Base-by-base conservation (phyloP, 352 stramenopile species). In the Globisporangium parvum region DNA sequence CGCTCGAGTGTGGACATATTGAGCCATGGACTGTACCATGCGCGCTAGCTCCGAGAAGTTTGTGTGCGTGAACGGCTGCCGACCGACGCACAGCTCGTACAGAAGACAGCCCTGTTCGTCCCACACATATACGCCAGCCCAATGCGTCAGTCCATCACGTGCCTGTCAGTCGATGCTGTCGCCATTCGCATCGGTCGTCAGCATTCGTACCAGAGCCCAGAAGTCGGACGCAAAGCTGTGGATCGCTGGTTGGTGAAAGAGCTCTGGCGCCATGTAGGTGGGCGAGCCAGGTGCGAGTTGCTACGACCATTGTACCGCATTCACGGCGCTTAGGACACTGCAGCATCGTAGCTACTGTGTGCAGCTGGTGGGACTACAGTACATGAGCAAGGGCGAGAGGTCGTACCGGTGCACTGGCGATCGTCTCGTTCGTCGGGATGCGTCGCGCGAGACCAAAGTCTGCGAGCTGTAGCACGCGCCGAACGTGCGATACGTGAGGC, bases 241-340 rank as follows among this genome's bases (percentile, higher is more conserved):
- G 4, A 95, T 66, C 28, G 76, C 75, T 18, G 81, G 69, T 20
- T 90, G 71, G 8, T 89, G 75, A 58, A 97, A 97, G 28, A 98
- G 69, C 55, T 98, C 91, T 0, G 91, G 90, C 1, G 91, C 88
- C 89, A 97, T 97, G 65, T 97, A 98, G 55, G 88, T 87, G 0
- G 88, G 87, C 4, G 84, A 93, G 6, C 88, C 90, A 35, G 77
- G 70, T 15, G 67, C 70, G 51, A 91, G 67, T 71, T 88, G 42
- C 21, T 39, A 23, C n/a, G 20, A n/a, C 21, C 42, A 31, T 12
- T 56, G n/a, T n/a, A n/a, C n/a, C 23, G 42, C 12, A 40, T 9
- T 8, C 21, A 15, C 42, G 17, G 8, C n/a, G 14, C 9, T 20
- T 12, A 40, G 46, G 17, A 41, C 21, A 35, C 37, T 41, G 37